phyloP scores from a whole-genome alignment of 2,329 filamentous ascomycete genomes.

The Penicillium paneum region DNA sequence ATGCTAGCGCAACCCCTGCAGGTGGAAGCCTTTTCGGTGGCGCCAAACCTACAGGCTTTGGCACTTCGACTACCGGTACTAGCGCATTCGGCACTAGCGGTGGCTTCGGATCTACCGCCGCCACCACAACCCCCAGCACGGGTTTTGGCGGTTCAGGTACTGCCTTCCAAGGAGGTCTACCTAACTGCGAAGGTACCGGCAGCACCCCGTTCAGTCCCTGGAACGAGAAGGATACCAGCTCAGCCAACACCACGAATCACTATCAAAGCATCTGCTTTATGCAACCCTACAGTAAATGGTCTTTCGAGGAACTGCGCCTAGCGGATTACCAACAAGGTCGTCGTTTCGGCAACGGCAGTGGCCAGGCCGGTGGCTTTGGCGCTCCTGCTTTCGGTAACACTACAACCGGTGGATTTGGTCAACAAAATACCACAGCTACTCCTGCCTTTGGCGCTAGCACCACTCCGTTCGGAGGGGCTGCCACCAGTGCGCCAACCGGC shows the following conservation, averaged over 20 bases:
- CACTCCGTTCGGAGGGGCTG: constrained; percentile 38
- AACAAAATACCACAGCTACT: constrained; percentile 26
- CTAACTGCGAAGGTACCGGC: constrained; percentile 46
- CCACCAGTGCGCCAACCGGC: constrained; percentile 37
- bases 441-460: constrained; percentile 46
- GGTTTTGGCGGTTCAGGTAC: constrained; percentile 42
- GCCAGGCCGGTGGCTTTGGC: constrained; percentile 79
- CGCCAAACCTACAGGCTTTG: constrained; percentile 24
- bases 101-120: constrained; percentile 28
- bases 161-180: constrained; percentile 40
- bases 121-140: constrained; percentile 15
- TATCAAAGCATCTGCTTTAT: constrained; percentile 51
- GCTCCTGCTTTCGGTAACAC: constrained; percentile 55
- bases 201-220: constrained; percentile 45
- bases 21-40: constrained; percentile 42
- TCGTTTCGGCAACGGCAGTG: constrained; percentile 76
- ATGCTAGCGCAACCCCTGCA: constrained; percentile 20
- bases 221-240: constrained; percentile 44
- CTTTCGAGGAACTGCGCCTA: constrained; percentile 74
- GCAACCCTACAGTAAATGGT: constrained; percentile 70
- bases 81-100: constrained; percentile 27
- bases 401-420: constrained; percentile 43
- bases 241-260: constrained; percentile 40
- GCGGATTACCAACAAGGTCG: constrained; percentile 87
- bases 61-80: constrained; percentile 15